Evolutionary conservation across 148 eudicot species (phyloP).

Genomic region (Chenopodium berlandieri): DNA sequence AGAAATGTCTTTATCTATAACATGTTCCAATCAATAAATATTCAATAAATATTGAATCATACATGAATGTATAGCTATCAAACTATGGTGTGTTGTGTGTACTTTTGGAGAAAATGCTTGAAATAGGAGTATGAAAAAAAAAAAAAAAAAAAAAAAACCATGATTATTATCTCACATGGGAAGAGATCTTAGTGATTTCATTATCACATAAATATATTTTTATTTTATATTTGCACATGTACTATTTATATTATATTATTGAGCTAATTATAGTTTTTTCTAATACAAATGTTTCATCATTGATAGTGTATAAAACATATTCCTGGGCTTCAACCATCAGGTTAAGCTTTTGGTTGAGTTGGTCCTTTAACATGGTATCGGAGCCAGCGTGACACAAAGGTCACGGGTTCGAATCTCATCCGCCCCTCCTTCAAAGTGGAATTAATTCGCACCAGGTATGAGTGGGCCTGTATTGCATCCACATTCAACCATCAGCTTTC

Average conservation of each 20-base stretch:
- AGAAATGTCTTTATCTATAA: neutral
- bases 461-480: too few relatives aligned
- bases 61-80: neutral
- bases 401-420: too few relatives aligned
- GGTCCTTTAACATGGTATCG: too few relatives aligned
- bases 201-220: neutral
- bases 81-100: neutral
- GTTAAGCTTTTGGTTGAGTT: too few relatives aligned
- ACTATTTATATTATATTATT: neutral
- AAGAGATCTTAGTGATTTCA: neutral
- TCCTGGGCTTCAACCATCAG: too few relatives aligned
- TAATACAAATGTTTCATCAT: neutral
- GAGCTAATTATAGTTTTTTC: neutral
- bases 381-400: too few relatives aligned
- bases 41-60: too few relatives aligned
- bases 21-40: neutral
- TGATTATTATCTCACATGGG: constrained; percentile 10
- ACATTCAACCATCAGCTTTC: too few relatives aligned
- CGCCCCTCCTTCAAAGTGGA: too few relatives aligned
- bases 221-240: neutral
- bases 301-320: too few relatives aligned
- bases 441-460: too few relatives aligned
- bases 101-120: constrained; percentile 8
- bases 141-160: neutral
- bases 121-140: neutral